Evolutionary conservation across 805 yeast genomes (phyloP), one percentile per base, ranked within the genome.

Genomic region (Metschnikowia cerradonensis): DNA sequence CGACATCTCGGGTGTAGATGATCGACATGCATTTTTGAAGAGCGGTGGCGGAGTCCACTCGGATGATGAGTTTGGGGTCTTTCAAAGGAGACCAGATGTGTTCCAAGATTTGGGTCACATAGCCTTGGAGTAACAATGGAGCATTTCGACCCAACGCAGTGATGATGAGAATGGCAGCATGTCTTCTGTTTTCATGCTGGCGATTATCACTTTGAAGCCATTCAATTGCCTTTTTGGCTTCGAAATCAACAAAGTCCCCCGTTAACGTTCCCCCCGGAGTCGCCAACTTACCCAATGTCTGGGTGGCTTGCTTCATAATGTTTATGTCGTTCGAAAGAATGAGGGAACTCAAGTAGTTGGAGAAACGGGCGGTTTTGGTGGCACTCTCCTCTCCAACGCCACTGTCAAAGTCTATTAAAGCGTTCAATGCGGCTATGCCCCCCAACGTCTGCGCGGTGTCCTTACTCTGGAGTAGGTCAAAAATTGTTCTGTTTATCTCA

Each of bases 181-280:
- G 97, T 55, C 94, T 82, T 60, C 95, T 80, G 41, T 80, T 79
- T 59, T 90, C 96, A 51, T 72, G 70, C 60, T 86, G 90, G 56
- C 89, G 84, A 52, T 64, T 70, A 55, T 90, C 96, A n/a, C 86
- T 78, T 33, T 89, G 88, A 22, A 92, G 77, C 92, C 97, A 86
- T 67, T 94, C 99, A 46, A 92, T 76, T 37, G 96, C 89, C 45
- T 88, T 78, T 62, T 86, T 88, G 7, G 94, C 94, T 66, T 92
- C 97, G 60, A 82, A 87, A 54, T 92, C 97, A 26, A 94, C 97
- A 65, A 92, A 86, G 46, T 90, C 97, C 0, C 95, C 90, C 0
- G 96, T 89, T 48, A 90, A 69, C 1, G 95, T 83, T 0, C 96
- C 94, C 26, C 96, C 96, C 0, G 96, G 92, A 5, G 84, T 81